phyloP scores from a whole-genome alignment of 2,329 filamentous ascomycete genomes.

The Nothophaeocryptopus gaeumannii region DNA sequence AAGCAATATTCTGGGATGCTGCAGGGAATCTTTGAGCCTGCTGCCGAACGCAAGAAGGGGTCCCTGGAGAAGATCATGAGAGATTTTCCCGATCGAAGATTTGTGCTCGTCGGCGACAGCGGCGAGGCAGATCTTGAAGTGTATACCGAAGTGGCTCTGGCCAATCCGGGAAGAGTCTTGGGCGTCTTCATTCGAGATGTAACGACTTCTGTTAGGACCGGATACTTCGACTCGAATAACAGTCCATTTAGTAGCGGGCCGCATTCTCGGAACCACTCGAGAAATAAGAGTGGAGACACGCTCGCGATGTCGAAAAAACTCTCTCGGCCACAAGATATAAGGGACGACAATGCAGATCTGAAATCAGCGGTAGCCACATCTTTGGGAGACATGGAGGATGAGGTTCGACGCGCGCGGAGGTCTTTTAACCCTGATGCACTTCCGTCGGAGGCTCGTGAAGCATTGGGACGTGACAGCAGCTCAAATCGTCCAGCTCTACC shows the following conservation, averaged over 20 bases:
- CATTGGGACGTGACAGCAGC: slow-evolving; percentile 24
- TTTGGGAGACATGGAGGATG: slow-evolving; percentile 43
- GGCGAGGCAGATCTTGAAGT: slow-evolving; percentile 96
- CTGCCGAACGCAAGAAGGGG: slow-evolving; percentile 88
- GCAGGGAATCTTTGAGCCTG: slow-evolving; percentile 96
- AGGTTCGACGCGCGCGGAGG: slow-evolving; percentile 35
- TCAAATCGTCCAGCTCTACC: slow-evolving; percentile 32
- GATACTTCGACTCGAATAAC: slow-evolving; percentile 72
- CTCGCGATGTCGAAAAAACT: slow-evolving; percentile 33
- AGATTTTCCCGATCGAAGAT: slow-evolving; percentile 86
- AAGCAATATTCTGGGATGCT: slow-evolving; percentile 97
- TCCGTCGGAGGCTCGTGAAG: slow-evolving; percentile 4
- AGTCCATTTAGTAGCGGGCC: slow-evolving; percentile 33
- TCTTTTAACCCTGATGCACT: slow-evolving; percentile 38
- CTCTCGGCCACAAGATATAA: slow-evolving; percentile 33
- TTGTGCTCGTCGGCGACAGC: slow-evolving; percentile 90
- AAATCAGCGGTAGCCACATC: slow-evolving; percentile 49
- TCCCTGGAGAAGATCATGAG: slow-evolving; percentile 79
- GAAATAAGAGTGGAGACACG: slow-evolving; percentile 32
- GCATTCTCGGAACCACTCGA: slow-evolving; percentile 30
- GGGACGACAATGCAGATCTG: slow-evolving; percentile 49
- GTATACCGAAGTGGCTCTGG: slow-evolving; percentile 86
- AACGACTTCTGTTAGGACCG: slow-evolving; percentile 66
- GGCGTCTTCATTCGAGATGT: slow-evolving; percentile 95
- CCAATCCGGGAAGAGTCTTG: slow-evolving; percentile 77